phyloP scores from a whole-genome alignment of 148 eudicot genomes.

The Vaccinium darrowii region DNA sequence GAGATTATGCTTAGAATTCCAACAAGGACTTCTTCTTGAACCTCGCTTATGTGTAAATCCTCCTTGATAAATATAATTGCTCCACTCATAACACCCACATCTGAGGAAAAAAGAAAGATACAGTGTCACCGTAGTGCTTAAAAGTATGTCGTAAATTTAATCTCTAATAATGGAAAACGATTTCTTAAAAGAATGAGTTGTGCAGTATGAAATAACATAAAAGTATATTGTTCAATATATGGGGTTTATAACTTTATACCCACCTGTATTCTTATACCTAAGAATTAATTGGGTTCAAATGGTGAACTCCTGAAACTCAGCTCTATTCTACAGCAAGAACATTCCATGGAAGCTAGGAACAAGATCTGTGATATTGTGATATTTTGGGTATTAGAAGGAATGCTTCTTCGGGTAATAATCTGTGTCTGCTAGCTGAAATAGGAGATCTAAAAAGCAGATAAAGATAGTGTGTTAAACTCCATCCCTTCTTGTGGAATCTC shows the following conservation, averaged over 20 bases:
- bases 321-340: neutral
- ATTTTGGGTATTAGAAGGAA: neutral
- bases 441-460: neutral
- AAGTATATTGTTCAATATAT: neutral
- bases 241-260: neutral
- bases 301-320: neutral
- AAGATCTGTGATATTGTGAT: neutral
- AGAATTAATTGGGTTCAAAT: neutral
- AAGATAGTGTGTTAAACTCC: neutral
- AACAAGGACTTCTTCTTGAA: slow-evolving; percentile 74
- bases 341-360: neutral
- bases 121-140: neutral
- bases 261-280: neutral
- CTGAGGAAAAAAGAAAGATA: slow-evolving; percentile 28
- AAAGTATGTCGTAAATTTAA: neutral
- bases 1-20: slow-evolving; percentile 83
- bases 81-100: slow-evolving; percentile 95
- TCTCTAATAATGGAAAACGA: neutral
- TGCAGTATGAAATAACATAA: neutral
- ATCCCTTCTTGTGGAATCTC: neutral
- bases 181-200: neutral
- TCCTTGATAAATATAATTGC: slow-evolving; percentile 74
- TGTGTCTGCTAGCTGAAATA: neutral
- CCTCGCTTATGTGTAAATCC: slow-evolving; percentile 66
- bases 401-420: neutral